phyloP scores from a whole-genome alignment of 768 basidiomycete genomes.

The Boletus patriciae region DNA sequence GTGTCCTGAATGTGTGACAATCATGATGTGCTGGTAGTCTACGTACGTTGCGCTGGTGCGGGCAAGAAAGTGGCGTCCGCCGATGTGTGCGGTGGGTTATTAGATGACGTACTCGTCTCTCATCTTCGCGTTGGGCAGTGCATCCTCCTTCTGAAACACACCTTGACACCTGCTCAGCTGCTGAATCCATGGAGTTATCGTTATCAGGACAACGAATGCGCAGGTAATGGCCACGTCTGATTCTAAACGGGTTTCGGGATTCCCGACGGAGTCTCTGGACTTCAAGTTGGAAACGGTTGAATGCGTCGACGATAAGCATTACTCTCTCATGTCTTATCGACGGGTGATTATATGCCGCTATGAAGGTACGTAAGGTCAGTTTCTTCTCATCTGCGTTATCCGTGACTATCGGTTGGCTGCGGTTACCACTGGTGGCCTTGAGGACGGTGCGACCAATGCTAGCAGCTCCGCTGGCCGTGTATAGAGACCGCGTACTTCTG shows the following conservation, averaged over 20 bases:
- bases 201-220: conserved; percentile 2
- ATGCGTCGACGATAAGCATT: conserved; percentile 14
- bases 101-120: background rate
- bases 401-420: background rate
- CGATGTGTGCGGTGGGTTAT: background rate
- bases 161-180: conserved; percentile 4
- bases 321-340: conserved; percentile 6
- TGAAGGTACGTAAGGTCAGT: conserved; percentile 11
- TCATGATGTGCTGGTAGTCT: background rate
- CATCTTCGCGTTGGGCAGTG: background rate
- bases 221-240: background rate
- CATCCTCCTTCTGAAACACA: conserved; percentile 5
- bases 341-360: background rate
- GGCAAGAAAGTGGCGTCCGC: background rate
- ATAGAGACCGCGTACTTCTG: background rate
- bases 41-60: background rate
- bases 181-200: background rate
- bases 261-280: background rate
- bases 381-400: background rate
- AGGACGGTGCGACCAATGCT: background rate
- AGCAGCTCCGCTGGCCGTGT: background rate
- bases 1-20: no score
- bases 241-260: background rate
- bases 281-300: background rate
- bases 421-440: background rate